Conservation (phyloP, 768 basidiomycete genomes). For the Pisolithus marmoratus region DNA sequence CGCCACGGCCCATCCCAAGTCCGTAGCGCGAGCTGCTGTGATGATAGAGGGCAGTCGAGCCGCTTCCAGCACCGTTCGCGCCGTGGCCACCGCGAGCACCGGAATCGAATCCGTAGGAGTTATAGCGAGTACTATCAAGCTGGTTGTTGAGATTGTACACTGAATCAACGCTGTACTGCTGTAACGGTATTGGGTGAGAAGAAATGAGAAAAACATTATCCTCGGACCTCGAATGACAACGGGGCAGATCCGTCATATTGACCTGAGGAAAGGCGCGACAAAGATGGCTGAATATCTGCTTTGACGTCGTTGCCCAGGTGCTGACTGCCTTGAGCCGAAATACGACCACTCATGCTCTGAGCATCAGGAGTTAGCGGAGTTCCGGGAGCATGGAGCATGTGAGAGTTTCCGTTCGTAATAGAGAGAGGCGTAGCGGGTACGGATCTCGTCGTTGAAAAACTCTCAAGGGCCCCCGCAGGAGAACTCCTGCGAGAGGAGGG, state of each 20-base stretch:
- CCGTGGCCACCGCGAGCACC: slow-evolving; percentile 33
- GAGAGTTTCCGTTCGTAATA: slow-evolving; percentile 41
- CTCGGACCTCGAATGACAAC: slow-evolving; percentile 51
- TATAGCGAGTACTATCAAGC: slow-evolving; percentile 49
- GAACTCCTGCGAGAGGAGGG: slow-evolving; percentile 70
- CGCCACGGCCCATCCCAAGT: slow-evolving; percentile 52
- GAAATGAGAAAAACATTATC: slow-evolving; percentile 7
- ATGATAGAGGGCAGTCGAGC: slow-evolving; percentile 74
- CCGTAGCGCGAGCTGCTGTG: slow-evolving; percentile 77
- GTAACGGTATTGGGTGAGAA: slow-evolving; percentile 10
- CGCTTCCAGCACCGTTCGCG: slow-evolving; percentile 36
- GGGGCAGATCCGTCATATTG: slow-evolving; percentile 48
- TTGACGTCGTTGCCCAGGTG: slow-evolving; percentile 47
- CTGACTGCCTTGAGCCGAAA: slow-evolving; percentile 41
- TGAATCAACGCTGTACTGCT: slow-evolving; percentile 57
- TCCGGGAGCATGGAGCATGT: slow-evolving; percentile 58
- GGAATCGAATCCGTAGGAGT: slow-evolving; percentile 52
- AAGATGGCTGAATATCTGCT: slow-evolving; percentile 61
- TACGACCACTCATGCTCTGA: slow-evolving; percentile 57
- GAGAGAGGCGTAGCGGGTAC: slow-evolving; percentile 77
- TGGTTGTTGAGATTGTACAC: slow-evolving; percentile 42
- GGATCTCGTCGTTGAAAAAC: slow-evolving; percentile 57
- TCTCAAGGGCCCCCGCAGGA: slow-evolving; percentile 61
- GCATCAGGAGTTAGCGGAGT: slow-evolving; percentile 60
- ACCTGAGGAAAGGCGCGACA: slow-evolving; percentile 58